These are phyloP conservation scores for Cutaneotrichosporon curvatum DNA, from an alignment of 1,284 basidiomycete species.

Conservation along the genomic window DNA sequence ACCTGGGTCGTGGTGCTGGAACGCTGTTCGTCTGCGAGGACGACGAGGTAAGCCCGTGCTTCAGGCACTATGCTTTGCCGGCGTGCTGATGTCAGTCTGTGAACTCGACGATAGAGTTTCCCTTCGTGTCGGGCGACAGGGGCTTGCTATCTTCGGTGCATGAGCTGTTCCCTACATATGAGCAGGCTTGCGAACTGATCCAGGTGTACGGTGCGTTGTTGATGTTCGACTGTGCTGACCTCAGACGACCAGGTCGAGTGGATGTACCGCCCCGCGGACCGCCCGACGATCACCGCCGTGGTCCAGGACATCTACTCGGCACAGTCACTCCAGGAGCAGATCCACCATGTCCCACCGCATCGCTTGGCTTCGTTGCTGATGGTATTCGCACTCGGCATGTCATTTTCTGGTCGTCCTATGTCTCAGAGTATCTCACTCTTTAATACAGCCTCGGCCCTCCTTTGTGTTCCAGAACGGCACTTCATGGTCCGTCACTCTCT, in stretches of 20 bases:
- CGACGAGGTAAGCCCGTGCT: slow-evolving; percentile 7
- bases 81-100: slow-evolving; percentile 15
- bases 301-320: slow-evolving; percentile 13
- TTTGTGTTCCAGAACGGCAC: slow-evolving; percentile 16
- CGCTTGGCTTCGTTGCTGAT: slow-evolving; percentile 16
- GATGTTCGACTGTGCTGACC: no score
- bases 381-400: slow-evolving; percentile 12
- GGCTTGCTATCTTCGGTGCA: slow-evolving; percentile 4
- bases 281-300: slow-evolving; percentile 3
- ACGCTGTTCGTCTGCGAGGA: slow-evolving; percentile 19
- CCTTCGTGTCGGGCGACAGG: slow-evolving; percentile 13
- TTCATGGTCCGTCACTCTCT: slow-evolving; percentile 20
- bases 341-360: slow-evolving; percentile 17
- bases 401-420: slow-evolving; percentile 11
- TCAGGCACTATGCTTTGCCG: no score
- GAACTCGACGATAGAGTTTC: slow-evolving; percentile 9
- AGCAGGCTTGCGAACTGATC: slow-evolving; percentile 9
- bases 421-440: slow-evolving; percentile 8
- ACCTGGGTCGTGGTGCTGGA: slow-evolving; percentile 20
- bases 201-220: slow-evolving; percentile 11
- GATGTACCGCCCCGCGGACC: slow-evolving; percentile 22
- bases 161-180: slow-evolving; percentile 11
- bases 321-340: slow-evolving; percentile 10
- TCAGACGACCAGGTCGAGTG: slow-evolving; percentile 19
- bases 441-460: slow-evolving; percentile 15